phyloP scores from a whole-genome alignment of 2,329 filamentous ascomycete species.

The Aureobasidium leucospermi region DNA sequence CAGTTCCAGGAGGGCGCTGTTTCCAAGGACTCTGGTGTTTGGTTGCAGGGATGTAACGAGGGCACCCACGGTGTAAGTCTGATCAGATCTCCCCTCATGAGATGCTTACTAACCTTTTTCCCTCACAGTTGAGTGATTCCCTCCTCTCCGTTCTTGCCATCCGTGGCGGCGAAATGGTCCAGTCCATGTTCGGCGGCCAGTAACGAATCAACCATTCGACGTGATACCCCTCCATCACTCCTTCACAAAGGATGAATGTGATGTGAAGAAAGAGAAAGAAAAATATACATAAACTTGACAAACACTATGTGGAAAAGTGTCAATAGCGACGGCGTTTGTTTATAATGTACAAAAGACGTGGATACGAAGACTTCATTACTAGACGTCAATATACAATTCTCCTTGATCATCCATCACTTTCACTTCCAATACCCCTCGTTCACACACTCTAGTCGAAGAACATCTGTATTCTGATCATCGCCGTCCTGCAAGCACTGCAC shows the following conservation, averaged over 20 bases:
- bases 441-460: no score
- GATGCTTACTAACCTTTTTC: background rate
- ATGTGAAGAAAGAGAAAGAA: background rate
- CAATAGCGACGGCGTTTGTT: no score
- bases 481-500: no score
- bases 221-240: background rate
- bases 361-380: no score
- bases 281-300: background rate
- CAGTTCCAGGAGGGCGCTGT: constrained; percentile 63
- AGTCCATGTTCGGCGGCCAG: constrained; percentile 27
- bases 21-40: constrained; percentile 68
- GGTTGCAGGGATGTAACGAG: constrained; percentile 92
- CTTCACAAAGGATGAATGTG: background rate
- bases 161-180: constrained; percentile 31
- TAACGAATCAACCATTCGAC: background rate
- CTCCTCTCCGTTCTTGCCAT: constrained; percentile 30
- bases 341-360: no score
- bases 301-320: no score
- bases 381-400: no score
- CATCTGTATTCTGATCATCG: no score
- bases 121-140: constrained; percentile 26
- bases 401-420: no score
- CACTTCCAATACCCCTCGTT: no score
- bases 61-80: constrained; percentile 77
- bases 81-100: background rate